Conservation (phyloP, 139 green algal species). For the Coccomyxa sp. region DNA sequence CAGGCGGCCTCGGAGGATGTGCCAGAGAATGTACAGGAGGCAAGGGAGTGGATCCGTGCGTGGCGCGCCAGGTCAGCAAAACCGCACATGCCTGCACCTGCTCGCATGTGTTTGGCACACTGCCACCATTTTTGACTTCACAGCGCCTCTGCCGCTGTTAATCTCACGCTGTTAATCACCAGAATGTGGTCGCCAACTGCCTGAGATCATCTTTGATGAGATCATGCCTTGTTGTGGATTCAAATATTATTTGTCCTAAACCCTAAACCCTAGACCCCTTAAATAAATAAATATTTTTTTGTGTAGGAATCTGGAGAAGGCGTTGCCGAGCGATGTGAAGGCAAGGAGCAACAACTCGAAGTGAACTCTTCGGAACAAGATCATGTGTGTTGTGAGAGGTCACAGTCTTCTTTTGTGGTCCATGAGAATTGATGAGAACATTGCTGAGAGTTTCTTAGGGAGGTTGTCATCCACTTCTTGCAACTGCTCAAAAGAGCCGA, state of each 20-base stretch:
- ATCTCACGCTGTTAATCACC: not conserved
- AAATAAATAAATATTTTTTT: too few species aligned
- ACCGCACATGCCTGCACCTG: not conserved
- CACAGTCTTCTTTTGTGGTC: too few species aligned
- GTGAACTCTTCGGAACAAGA: too few species aligned
- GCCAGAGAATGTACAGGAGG: constrained; percentile 10
- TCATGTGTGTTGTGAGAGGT: too few species aligned
- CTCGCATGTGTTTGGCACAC: not conserved
- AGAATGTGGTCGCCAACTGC: not conserved
- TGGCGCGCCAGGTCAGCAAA: constrained; percentile 13
- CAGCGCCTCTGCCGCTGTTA: not conserved
- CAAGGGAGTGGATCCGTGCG: constrained; percentile 27
- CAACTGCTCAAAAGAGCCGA: too few species aligned
- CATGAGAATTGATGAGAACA: too few species aligned
- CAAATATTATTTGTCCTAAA: not conserved
- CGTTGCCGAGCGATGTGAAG: constrained; percentile 7
- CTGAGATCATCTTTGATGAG: not conserved
- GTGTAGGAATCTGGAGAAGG: constrained; percentile 11
- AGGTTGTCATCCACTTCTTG: too few species aligned
- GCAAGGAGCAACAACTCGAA: not conserved
- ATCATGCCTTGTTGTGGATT: not conserved
- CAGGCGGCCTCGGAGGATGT: not conserved
- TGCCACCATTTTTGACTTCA: not conserved
- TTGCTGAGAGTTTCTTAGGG: too few species aligned
- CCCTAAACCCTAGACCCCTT: too few species aligned